Evolutionary conservation across 495 filamentous ascomycete genomes (phyloP), one percentile per base, ranked within the genome.

Genomic region (Penicillium bovifimosum): DNA sequence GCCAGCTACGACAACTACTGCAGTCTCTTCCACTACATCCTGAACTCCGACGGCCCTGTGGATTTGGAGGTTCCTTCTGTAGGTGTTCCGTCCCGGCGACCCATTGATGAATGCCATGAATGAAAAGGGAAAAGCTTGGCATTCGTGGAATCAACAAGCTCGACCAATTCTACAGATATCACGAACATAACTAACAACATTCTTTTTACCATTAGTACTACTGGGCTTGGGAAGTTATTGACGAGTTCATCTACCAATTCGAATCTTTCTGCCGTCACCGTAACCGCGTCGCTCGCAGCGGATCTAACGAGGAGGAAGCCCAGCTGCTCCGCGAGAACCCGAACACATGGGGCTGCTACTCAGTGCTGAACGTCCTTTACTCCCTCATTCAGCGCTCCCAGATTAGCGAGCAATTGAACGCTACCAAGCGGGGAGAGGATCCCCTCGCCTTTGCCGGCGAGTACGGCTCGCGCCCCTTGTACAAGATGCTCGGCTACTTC

Each of bases 241-340:
- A 98, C 65, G 93, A 98, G 67, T 98, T 98, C 76, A 97, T 98
- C 74, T 98, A 98, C 79, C 93, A 98, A 72, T 98, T 98, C 79
- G 96, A 98, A 78, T 95, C 90, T 33, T 98, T 97, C 78, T 97
- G 90, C 70, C 86, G 88, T 47, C 96, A 96, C 80, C 86, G 93
- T 60, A 88, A 93, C 59, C 84, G 90, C 32, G 82, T 96, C 53
- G 93, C 93, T 52, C 82, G 89, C 62, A 88, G 89, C 62, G 87
- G 79, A 56, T 84, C 85, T 67, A 90, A 88, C 63, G 84, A 86
- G 66, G 91, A 96, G 68, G 95, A 97, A 70, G 85, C 91, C 53
- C 77, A 85, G 73, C 77, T 96, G 43, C 84, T 98, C 53, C 85
- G 90, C 56, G 93, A 97, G 60, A 96, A 95, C 75, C 92, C 91